Percentiles rank a stretch among this genome's conserved stretches.
Evolutionary conservation across 495 filamentous ascomycete species (phyloP).

Genomic region (Penicillium desertorum): DNA sequence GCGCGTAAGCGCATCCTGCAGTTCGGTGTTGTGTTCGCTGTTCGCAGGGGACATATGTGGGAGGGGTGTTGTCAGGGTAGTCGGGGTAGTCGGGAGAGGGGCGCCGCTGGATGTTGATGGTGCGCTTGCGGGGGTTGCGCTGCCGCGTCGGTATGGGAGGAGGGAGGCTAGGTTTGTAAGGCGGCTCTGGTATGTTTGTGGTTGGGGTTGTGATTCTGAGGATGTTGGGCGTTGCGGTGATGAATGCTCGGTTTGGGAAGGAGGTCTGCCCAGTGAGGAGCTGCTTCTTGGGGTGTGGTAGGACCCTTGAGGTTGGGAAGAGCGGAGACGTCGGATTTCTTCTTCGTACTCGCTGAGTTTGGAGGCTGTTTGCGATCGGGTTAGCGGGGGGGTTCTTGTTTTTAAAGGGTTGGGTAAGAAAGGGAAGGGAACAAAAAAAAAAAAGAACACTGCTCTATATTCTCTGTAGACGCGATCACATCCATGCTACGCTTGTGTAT

Average conservation of each 20-base stretch:
- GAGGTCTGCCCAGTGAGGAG: slow-evolving; percentile 35
- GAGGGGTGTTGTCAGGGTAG: slow-evolving; percentile 21
- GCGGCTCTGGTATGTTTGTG: slow-evolving; percentile 37
- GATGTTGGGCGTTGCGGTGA: slow-evolving; percentile 30
- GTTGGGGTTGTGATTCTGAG: slow-evolving; percentile 41
- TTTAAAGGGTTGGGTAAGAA: neutral
- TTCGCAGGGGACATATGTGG: slow-evolving; percentile 21
- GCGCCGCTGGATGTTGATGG: slow-evolving; percentile 43
- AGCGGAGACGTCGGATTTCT: slow-evolving; percentile 68
- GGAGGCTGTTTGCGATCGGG: slow-evolving; percentile 49
- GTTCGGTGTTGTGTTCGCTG: slow-evolving; percentile 51
- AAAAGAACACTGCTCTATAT: neutral
- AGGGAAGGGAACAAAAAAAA: neutral
- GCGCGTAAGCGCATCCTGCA: slow-evolving; percentile 65
- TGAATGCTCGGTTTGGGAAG: slow-evolving; percentile 30
- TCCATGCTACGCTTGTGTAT: neutral
- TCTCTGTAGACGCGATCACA: neutral
- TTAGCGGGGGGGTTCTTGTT: neutral
- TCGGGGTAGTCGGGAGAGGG: slow-evolving; percentile 27
- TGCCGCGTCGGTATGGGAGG: slow-evolving; percentile 59
- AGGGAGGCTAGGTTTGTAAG: slow-evolving; percentile 65
- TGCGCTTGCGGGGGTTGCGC: slow-evolving; percentile 24
- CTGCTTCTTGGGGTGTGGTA: slow-evolving; percentile 30
- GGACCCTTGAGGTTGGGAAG: slow-evolving; percentile 34
- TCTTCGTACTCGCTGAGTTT: slow-evolving; percentile 95